Conservation (phyloP, 2,329 filamentous ascomycete species). For the Trichophyton schoenleinii region DNA sequence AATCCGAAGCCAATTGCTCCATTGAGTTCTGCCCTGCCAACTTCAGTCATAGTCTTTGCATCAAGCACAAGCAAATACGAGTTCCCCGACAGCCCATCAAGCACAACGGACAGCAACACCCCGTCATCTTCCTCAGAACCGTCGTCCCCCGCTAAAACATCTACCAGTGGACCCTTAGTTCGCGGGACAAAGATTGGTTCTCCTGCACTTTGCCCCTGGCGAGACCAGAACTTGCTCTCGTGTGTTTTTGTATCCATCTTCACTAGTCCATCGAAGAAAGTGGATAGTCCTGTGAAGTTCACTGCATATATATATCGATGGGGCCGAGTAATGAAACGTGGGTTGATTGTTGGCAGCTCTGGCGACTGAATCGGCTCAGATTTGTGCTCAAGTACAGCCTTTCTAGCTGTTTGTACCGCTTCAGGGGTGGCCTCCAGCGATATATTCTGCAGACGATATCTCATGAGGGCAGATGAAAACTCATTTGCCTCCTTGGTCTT, state of each 20-base stretch:
- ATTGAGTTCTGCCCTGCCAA: constrained; percentile 39
- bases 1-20: constrained; percentile 42
- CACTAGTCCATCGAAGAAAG: constrained; percentile 40
- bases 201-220: constrained; percentile 39
- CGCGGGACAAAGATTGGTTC: constrained; percentile 42
- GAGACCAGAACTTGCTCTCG: constrained; percentile 31
- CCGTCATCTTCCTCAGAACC: constrained; percentile 40
- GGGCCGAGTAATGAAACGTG: constrained; percentile 29
- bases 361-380: constrained; percentile 16
- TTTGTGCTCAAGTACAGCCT: constrained; percentile 21
- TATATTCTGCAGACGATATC: constrained; percentile 29
- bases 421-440: constrained; percentile 9
- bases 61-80: constrained; percentile 44
- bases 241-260: constrained; percentile 41
- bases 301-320: constrained; percentile 42
- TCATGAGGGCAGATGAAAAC: constrained; percentile 15
- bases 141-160: background rate
- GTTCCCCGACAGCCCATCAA: constrained; percentile 38
- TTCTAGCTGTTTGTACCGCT: background rate
- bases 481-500: constrained; percentile 13
- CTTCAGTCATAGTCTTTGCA: constrained; percentile 37
- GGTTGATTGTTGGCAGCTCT: constrained; percentile 43
- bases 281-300: constrained; percentile 34
- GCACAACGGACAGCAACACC: constrained; percentile 40
- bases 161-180: background rate